These are phyloP conservation scores for Penicillium polonicum DNA, from an alignment of 2,329 filamentous ascomycete species.

Conservation along the genomic window DNA sequence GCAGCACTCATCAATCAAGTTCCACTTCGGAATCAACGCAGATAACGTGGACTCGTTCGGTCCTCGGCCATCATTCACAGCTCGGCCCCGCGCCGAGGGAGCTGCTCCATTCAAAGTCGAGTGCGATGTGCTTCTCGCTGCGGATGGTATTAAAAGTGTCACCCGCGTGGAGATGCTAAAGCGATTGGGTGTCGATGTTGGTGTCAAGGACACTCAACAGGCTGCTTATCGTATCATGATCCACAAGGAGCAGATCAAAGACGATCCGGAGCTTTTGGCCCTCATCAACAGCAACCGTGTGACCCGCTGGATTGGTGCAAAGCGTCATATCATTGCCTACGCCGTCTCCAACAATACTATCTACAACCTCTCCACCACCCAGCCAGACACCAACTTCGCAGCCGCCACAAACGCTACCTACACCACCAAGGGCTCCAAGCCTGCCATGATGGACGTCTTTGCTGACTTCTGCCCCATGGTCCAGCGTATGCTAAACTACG, in stretches of 20 bases:
- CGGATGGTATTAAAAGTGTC: slow-evolving; percentile 56
- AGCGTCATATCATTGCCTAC: slow-evolving; percentile 67
- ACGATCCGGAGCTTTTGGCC: slow-evolving; percentile 53
- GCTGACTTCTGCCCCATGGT: slow-evolving; percentile 61
- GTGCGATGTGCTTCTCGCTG: slow-evolving; percentile 54
- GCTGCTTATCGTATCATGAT: slow-evolving; percentile 58
- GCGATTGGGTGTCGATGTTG: slow-evolving; percentile 38
- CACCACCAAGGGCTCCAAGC: slow-evolving; percentile 61
- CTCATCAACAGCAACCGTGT: slow-evolving; percentile 59
- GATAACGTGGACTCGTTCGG: slow-evolving; percentile 59
- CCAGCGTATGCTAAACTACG: slow-evolving; percentile 59
- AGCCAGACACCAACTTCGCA: slow-evolving; percentile 61
- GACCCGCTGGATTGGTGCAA: slow-evolving; percentile 65
- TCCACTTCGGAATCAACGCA: slow-evolving; percentile 64
- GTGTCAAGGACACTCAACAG: slow-evolving; percentile 51
- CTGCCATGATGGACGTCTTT: slow-evolving; percentile 60
- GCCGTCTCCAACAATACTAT: slow-evolving; percentile 62
- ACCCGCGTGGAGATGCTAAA: slow-evolving; percentile 46
- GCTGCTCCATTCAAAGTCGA: slow-evolving; percentile 50
- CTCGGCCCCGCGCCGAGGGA: slow-evolving; percentile 55
- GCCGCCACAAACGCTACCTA: slow-evolving; percentile 60
- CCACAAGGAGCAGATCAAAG: slow-evolving; percentile 45
- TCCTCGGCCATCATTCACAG: slow-evolving; percentile 60
- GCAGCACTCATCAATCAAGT: slow-evolving; percentile 61
- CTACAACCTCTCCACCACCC: slow-evolving; percentile 65